phyloP scores from a whole-genome alignment of 1,139 yeast genomes.

The Lodderomyces theae region DNA sequence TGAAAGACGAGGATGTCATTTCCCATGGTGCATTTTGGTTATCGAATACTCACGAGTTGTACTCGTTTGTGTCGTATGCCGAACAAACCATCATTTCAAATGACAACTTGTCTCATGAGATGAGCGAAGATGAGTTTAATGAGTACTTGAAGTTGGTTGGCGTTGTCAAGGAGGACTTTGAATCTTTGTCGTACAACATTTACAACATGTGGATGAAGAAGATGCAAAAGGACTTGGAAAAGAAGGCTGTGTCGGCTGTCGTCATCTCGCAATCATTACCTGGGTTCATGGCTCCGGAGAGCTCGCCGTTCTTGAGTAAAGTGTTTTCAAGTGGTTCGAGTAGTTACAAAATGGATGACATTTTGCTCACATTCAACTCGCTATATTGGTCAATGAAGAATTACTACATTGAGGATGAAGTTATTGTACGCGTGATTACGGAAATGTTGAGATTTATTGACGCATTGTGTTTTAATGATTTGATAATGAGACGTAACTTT shows the following conservation, averaged over 20 bases:
- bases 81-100: constrained; percentile 85
- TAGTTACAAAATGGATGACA: constrained; percentile 86
- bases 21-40: constrained; percentile 98
- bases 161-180: constrained; percentile 91
- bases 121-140: constrained; percentile 87
- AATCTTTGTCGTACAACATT: constrained; percentile 87
- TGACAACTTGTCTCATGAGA: constrained; percentile 73
- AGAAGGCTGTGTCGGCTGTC: constrained; percentile 91
- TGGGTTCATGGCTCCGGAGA: constrained; percentile 90
- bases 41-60: constrained; percentile 92
- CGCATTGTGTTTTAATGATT: constrained; percentile 92
- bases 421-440: constrained; percentile 79
- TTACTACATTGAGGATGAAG: constrained; percentile 82
- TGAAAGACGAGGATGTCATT: constrained; percentile 83
- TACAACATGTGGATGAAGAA: constrained; percentile 98
- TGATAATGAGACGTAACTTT: constrained; percentile 92
- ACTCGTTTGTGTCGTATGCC: constrained; percentile 92
- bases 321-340: constrained; percentile 72
- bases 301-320: constrained; percentile 79
- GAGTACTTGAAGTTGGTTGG: constrained; percentile 88
- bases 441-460: constrained; percentile 87
- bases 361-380: constrained; percentile 82
- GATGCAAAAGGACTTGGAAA: constrained; percentile 86
- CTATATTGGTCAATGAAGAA: constrained; percentile 94
- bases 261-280: constrained; percentile 93